phyloP scores from a whole-genome alignment of 768 basidiomycete species.

The Tylopilus balloui region DNA sequence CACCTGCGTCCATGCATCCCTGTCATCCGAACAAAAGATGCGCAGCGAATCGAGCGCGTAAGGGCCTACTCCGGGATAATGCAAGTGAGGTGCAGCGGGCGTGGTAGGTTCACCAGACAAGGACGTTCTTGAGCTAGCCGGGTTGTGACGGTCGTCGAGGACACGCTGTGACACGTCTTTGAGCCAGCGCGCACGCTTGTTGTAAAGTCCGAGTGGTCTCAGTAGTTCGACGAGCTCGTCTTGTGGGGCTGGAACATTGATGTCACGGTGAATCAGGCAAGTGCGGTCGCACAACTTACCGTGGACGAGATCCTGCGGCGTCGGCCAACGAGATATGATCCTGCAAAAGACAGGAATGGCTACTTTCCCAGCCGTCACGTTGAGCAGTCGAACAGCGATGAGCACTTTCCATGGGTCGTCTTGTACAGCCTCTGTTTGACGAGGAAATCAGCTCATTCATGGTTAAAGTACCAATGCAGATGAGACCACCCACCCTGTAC shows the following conservation, averaged over 20 bases:
- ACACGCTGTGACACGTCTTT: slow-evolving; percentile 51
- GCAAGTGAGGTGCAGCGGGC: slow-evolving; percentile 46
- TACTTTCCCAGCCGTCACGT: slow-evolving; percentile 60
- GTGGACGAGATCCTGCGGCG: slow-evolving; percentile 47
- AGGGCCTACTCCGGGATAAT: slow-evolving; percentile 59
- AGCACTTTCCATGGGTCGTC: slow-evolving; percentile 67
- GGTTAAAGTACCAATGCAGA: neutral
- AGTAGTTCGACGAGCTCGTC: slow-evolving; percentile 44
- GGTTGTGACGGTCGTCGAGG: slow-evolving; percentile 36
- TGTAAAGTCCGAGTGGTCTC: slow-evolving; percentile 55
- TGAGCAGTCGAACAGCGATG: slow-evolving; percentile 62
- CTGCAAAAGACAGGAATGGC: slow-evolving; percentile 65
- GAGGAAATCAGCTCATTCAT: neutral
- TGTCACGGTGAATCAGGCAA: neutral
- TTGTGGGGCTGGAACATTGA: slow-evolving; percentile 35
- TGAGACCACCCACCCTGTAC: slow-evolving; percentile 24
- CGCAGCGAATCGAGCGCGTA: slow-evolving; percentile 77
- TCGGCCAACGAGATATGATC: slow-evolving; percentile 55
- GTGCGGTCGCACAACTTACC: slow-evolving; percentile 36
- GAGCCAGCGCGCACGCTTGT: slow-evolving; percentile 52
- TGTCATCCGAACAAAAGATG: slow-evolving; percentile 49
- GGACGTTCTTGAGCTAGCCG: slow-evolving; percentile 12
- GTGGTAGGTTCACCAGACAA: neutral
- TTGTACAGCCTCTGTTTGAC: slow-evolving; percentile 42
- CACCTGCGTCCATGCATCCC: slow-evolving; percentile 56